phyloP scores from a whole-genome alignment of 495 filamentous ascomycete genomes.

The Aspergillus incahuasiensis region DNA sequence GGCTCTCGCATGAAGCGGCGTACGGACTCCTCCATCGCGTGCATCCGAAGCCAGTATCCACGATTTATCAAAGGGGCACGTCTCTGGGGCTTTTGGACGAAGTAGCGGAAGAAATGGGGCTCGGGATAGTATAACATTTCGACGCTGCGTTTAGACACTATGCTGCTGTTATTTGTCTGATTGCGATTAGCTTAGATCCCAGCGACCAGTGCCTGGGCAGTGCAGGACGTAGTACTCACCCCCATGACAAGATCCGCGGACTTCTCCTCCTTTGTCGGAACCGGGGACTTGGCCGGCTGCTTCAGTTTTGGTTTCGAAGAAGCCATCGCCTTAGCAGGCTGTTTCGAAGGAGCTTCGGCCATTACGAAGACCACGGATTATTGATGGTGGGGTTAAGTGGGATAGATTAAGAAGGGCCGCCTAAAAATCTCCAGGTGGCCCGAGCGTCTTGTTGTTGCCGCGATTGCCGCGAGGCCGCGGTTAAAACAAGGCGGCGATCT shows the following conservation, averaged over 20 bases:
- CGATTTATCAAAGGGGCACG: conserved; percentile 81
- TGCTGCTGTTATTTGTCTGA: conserved; percentile 85
- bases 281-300: conserved; percentile 17
- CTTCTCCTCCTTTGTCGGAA: conserved; percentile 35
- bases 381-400: conserved; percentile 3
- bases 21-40: conserved; percentile 69
- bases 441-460: conserved; percentile 39
- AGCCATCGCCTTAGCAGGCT: conserved; percentile 17
- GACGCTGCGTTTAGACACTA: conserved; percentile 85
- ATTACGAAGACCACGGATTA: conserved; percentile 5
- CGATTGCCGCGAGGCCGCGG: conserved; percentile 21
- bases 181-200: too few relatives aligned
- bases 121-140: conserved; percentile 76
- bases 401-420: not conserved
- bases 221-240: conserved; percentile 37
- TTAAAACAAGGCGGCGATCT: conserved; percentile 18
- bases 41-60: conserved; percentile 82
- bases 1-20: conserved; percentile 61
- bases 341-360: conserved; percentile 10
- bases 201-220: too few relatives aligned
- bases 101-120: conserved; percentile 78
- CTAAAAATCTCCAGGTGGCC: conserved; percentile 40
- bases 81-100: conserved; percentile 77
- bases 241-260: conserved; percentile 67
- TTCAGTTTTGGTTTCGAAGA: conserved; percentile 6